phyloP scores from a whole-genome alignment of 805 yeast species.

The Candida peoriensis region DNA sequence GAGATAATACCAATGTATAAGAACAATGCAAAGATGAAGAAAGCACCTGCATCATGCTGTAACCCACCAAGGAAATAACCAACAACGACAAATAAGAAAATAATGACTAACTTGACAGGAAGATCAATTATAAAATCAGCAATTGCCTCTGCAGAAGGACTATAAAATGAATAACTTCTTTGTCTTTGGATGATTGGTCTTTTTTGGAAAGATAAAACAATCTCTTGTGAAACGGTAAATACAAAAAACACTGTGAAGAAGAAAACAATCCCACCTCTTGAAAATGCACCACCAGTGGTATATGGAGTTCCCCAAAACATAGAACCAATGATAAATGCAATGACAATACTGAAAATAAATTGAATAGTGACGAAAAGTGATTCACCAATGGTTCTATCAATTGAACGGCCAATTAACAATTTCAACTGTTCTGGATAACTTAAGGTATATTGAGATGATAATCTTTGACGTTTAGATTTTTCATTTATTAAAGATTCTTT shows the following conservation, averaged over 20 bases:
- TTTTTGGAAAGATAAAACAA: slow-evolving; percentile 43
- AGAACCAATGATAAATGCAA: slow-evolving; percentile 51
- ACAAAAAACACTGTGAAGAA: slow-evolving; percentile 58
- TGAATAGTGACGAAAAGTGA: slow-evolving; percentile 37
- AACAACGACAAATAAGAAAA: slow-evolving; percentile 40
- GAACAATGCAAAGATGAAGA: slow-evolving; percentile 44
- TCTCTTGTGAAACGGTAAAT: slow-evolving; percentile 50
- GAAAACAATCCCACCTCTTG: slow-evolving; percentile 57
- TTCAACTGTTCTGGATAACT: slow-evolving; percentile 46
- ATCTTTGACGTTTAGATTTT: slow-evolving; percentile 41
- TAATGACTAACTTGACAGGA: slow-evolving; percentile 50
- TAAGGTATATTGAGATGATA: slow-evolving; percentile 44
- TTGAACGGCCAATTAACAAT: slow-evolving; percentile 38
- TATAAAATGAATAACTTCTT: slow-evolving; percentile 62
- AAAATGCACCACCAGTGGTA: slow-evolving; percentile 41
- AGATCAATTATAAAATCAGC: slow-evolving; percentile 55
- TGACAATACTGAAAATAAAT: slow-evolving; percentile 38
- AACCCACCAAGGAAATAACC: slow-evolving; percentile 53
- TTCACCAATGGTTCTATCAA: slow-evolving; percentile 43
- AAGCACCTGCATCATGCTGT: slow-evolving; percentile 43
- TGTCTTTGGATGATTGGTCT: slow-evolving; percentile 61
- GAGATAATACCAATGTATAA: slow-evolving; percentile 34
- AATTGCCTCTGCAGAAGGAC: slow-evolving; percentile 68
- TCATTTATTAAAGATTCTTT: slow-evolving; percentile 39
- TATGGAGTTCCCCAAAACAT: slow-evolving; percentile 45